These are phyloP conservation scores for Zanthoxylum bungeanum DNA, from an alignment of 345 rosid genomes.

Conservation along the genomic window DNA sequence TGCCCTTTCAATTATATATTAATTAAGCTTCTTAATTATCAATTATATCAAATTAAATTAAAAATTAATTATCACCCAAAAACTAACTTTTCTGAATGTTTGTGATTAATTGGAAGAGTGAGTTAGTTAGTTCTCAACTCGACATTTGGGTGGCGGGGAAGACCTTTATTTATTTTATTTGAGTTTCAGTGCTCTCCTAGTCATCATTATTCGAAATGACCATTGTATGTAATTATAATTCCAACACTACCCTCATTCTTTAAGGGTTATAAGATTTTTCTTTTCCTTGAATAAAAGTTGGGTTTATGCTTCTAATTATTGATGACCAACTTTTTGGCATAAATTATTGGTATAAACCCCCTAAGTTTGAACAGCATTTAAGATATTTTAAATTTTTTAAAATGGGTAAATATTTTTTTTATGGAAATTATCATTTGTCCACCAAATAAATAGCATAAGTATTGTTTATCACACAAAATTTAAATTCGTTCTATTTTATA, in stretches of 20 bases:
- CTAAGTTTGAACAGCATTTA: too few species aligned
- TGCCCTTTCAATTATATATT: neutral
- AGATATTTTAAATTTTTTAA: too few species aligned
- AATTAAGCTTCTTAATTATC: too few species aligned
- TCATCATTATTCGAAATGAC: neutral
- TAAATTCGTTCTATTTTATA: too few species aligned
- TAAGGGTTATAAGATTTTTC: neutral
- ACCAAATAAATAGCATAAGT: too few species aligned
- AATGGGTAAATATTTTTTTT: too few species aligned
- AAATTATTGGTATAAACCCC: too few species aligned
- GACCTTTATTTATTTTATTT: neutral
- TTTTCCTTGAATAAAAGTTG: too few species aligned
- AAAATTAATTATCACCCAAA: neutral
- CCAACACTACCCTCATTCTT: neutral
- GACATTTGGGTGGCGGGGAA: slow-evolving; percentile 26
- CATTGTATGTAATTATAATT: slow-evolving; percentile 5
- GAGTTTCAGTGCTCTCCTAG: neutral
- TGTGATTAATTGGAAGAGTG: neutral
- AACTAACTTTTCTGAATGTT: slow-evolving; percentile 6
- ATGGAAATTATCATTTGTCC: too few species aligned
- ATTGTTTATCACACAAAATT: too few species aligned
- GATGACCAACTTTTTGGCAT: too few species aligned
- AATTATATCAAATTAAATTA: neutral
- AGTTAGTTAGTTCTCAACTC: slow-evolving; percentile 22
- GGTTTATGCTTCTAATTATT: too few species aligned